phyloP scores from a whole-genome alignment of 306 rosid genomes.

The Vigna unguiculata region DNA sequence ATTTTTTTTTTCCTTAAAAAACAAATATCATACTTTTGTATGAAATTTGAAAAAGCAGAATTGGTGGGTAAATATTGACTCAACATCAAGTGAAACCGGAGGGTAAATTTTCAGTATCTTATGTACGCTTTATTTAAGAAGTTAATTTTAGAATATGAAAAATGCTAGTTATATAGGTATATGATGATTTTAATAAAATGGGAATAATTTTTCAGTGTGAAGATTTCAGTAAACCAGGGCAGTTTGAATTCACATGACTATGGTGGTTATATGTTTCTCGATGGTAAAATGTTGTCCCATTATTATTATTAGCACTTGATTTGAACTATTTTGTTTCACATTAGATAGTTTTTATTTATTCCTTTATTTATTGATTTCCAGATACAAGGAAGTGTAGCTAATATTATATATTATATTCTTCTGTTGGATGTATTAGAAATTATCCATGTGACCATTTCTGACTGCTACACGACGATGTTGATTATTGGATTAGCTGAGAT shows the following conservation, averaged over 20 bases:
- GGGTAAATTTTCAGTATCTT: neutral
- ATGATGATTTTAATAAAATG: neutral
- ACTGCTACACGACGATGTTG: neutral
- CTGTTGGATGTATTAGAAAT: neutral
- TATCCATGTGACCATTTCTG: neutral
- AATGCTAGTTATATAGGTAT: neutral
- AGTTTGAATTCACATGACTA: neutral
- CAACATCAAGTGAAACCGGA: neutral
- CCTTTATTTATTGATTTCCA: neutral
- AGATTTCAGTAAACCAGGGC: neutral
- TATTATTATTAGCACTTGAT: neutral
- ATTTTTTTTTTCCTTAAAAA: neutral
- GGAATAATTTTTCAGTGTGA: neutral
- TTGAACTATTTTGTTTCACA: neutral
- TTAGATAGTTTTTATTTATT: constrained; percentile 4
- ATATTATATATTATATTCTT: neutral
- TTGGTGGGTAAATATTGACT: constrained; percentile 5
- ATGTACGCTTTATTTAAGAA: neutral
- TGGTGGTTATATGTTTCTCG: neutral
- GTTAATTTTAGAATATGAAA: neutral
- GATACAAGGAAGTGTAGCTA: neutral
- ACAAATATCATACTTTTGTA: neutral
- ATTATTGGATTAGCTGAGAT: neutral
- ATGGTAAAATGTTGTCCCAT: neutral
- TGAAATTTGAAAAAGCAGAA: neutral